phyloP scores from a whole-genome alignment of 495 filamentous ascomycete species.

The Neurospora sp. region DNA sequence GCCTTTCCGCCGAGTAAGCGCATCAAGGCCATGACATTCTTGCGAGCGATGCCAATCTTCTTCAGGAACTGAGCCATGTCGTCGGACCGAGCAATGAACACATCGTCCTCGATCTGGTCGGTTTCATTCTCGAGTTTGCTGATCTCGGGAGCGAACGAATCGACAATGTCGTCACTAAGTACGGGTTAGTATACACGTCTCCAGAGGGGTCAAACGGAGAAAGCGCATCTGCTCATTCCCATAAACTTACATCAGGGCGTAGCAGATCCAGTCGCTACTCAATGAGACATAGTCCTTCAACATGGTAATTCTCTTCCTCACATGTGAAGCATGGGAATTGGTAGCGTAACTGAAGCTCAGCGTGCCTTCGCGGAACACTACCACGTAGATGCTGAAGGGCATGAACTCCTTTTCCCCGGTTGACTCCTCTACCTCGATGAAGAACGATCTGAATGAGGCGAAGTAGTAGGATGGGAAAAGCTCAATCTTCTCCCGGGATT shows the following conservation, averaged over 20 bases:
- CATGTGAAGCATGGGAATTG: constrained; percentile 75
- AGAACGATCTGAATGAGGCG: constrained; percentile 91
- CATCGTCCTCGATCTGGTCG: constrained; percentile 86
- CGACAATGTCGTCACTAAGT: constrained; percentile 84
- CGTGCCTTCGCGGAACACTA: constrained; percentile 93
- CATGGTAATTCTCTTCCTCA: constrained; percentile 83
- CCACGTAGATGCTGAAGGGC: constrained; percentile 90
- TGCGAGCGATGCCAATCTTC: constrained; percentile 79
- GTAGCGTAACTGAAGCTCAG: constrained; percentile 84
- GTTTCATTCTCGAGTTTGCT: constrained; percentile 76
- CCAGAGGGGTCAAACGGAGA: not conserved
- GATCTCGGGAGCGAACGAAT: constrained; percentile 85
- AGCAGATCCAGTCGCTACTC: constrained; percentile 97
- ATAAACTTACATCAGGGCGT: constrained; percentile 78
- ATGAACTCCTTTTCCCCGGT: constrained; percentile 75
- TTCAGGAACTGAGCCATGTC: constrained; percentile 80
- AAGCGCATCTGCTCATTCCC: not conserved
- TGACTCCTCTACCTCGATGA: constrained; percentile 46
- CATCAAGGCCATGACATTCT: constrained; percentile 89
- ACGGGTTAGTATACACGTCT: constrained; percentile 14
- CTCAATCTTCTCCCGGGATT: constrained; percentile 95
- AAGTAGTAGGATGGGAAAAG: constrained; percentile 97
- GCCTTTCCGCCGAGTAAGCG: constrained; percentile 91
- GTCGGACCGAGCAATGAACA: constrained; percentile 80
- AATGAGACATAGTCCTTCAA: constrained; percentile 88